Percentiles rank a stretch among this genome's conserved stretches.
Conservation (phyloP, 768 basidiomycete species). For the Mycena venus region DNA sequence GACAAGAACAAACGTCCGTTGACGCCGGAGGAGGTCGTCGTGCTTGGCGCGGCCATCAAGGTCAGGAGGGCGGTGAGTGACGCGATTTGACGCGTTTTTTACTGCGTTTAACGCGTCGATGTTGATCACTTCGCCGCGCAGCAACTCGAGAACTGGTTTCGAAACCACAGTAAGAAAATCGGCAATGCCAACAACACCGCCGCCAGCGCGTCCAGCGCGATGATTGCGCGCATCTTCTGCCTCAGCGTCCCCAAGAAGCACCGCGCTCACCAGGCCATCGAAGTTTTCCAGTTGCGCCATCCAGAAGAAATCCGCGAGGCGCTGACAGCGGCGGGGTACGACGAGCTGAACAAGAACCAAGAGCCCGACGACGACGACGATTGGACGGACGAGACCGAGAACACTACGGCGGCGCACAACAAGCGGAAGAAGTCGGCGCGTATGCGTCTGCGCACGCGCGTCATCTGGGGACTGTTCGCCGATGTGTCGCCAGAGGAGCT, state of each 20-base stretch:
- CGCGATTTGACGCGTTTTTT: not conserved
- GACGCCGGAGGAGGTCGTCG: not conserved
- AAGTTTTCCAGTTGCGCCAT: not conserved
- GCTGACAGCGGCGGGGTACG: not conserved
- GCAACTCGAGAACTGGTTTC: slow-evolving; percentile 10
- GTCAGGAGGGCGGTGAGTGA: not conserved
- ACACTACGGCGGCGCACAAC: not conserved
- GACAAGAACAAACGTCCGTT: not conserved
- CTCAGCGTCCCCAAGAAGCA: not conserved
- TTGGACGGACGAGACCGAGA: not conserved
- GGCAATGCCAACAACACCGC: not conserved
- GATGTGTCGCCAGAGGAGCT: not conserved
- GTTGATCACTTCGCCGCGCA: not conserved
- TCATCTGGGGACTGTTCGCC: not conserved
- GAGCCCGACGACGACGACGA: not conserved
- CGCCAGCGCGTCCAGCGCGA: not conserved
- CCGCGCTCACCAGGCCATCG: not conserved
- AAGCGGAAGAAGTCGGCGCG: not conserved
- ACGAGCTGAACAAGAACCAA: not conserved
- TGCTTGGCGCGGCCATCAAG: not conserved
- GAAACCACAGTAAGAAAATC: not conserved
- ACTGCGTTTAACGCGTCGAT: too few species aligned
- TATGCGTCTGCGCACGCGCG: not conserved
- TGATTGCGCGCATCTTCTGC: not conserved
- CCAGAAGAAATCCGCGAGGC: not conserved